Conservation (phyloP, 768 basidiomycete genomes). For the Termitomyces titanicus region DNA sequence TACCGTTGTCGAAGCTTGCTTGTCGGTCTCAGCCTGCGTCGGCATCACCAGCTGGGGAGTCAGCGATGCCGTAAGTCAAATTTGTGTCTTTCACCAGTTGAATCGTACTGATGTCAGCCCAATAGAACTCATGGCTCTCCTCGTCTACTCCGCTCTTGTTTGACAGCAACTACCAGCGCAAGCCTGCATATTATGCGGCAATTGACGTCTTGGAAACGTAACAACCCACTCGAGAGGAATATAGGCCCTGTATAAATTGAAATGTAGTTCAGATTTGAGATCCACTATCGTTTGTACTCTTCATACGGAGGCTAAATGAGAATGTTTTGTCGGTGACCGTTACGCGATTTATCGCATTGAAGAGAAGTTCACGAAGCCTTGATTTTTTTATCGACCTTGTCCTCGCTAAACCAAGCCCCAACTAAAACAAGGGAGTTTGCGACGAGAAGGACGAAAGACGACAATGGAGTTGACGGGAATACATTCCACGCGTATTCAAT, state of each 20-base stretch:
- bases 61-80: conserved; percentile 35
- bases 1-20: conserved; percentile 38
- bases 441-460: conserved; percentile 24
- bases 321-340: not conserved
- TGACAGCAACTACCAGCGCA: conserved; percentile 23
- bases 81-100: not conserved
- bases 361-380: conserved; percentile 7
- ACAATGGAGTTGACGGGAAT: conserved; percentile 69
- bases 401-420: conserved; percentile 30
- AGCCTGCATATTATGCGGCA: conserved; percentile 25
- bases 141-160: conserved; percentile 22
- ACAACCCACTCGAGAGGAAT: not conserved
- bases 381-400: conserved; percentile 6
- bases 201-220: conserved; percentile 9
- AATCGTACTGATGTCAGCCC: not conserved
- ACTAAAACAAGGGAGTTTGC: conserved; percentile 24
- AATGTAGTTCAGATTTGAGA: not conserved
- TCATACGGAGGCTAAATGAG: not conserved
- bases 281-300: not conserved
- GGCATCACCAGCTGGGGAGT: conserved; percentile 51
- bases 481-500: conserved; percentile 90
- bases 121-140: conserved; percentile 27
- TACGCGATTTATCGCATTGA: not conserved
- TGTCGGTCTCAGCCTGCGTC: conserved; percentile 37
- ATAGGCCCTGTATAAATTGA: not conserved